Conservation (phyloP, 257 asterid genomes). For the Knoxia roxburghii region DNA sequence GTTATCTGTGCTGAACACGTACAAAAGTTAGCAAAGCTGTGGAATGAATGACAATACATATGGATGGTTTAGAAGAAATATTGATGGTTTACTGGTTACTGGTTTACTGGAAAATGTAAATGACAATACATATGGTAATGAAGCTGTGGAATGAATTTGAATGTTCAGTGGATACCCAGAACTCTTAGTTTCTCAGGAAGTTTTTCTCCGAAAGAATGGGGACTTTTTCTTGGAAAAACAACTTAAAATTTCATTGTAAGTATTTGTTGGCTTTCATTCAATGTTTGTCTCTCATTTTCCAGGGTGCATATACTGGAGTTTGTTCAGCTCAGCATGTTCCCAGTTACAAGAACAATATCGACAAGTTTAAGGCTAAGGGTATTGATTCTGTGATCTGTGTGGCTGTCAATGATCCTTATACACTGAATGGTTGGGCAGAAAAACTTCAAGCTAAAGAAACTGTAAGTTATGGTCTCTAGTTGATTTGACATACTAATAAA, state of each 20-base stretch:
- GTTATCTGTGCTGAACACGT: neutral
- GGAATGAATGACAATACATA: too few relatives aligned
- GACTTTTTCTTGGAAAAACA: neutral
- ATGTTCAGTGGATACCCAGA: neutral
- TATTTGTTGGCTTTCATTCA: neutral
- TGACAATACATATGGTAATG: neutral
- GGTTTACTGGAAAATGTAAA: neutral
- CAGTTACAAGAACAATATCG: slow-evolving; percentile 76
- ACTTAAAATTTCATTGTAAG: too few relatives aligned
- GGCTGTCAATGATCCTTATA: slow-evolving; percentile 86
- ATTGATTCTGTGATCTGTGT: slow-evolving; percentile 86
- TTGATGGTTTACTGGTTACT: too few relatives aligned
- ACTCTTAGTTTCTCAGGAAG: neutral
- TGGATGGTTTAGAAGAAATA: too few relatives aligned
- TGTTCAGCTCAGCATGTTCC: slow-evolving; percentile 88
- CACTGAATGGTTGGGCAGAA: slow-evolving; percentile 89
- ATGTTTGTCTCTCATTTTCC: slow-evolving; percentile 3
- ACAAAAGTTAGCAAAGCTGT: neutral
- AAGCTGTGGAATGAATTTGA: neutral
- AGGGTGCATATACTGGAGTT: slow-evolving; percentile 98
- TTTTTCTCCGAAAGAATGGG: neutral
- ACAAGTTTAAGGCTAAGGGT: slow-evolving; percentile 82
- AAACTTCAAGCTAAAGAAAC: slow-evolving; percentile 77
- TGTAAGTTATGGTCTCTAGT: slow-evolving; percentile 41
- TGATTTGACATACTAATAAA: neutral